Conservation (phyloP, 1,284 basidiomycete genomes). For the Marasmius fiardii region DNA sequence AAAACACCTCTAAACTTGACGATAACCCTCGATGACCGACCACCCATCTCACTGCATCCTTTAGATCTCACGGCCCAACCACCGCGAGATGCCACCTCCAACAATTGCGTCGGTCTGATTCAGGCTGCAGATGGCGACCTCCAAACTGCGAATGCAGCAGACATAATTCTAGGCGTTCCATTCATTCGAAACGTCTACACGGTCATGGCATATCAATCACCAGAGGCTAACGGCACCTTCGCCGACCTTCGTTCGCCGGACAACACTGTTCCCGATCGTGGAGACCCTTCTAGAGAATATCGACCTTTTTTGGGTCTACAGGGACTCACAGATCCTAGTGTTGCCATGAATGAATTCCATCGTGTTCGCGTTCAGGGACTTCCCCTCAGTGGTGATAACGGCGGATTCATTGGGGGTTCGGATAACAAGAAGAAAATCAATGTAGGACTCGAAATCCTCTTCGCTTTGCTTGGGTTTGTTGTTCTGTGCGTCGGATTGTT, state of each 20-base stretch:
- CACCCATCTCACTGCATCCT: constrained; percentile 61
- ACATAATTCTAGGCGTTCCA: constrained; percentile 72
- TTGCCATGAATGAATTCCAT: constrained; percentile 61
- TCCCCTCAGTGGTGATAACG: constrained; percentile 34
- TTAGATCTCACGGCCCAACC: constrained; percentile 59
- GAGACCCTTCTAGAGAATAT: constrained; percentile 21
- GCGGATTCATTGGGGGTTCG: constrained; percentile 8
- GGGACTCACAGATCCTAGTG: constrained; percentile 52
- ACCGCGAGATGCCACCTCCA: constrained; percentile 33
- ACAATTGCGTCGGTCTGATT: constrained; percentile 62
- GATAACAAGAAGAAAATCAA: constrained; percentile 34
- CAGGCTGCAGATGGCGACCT: constrained; percentile 48
- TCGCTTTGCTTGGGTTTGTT: constrained; percentile 55
- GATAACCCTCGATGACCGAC: constrained; percentile 55
- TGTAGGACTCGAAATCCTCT: constrained; percentile 58
- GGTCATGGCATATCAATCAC: constrained; percentile 62
- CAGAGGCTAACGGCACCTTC: constrained; percentile 43
- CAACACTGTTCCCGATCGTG: background rate
- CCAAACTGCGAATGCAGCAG: constrained; percentile 37
- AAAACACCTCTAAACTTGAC: constrained; percentile 66
- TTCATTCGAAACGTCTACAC: constrained; percentile 73
- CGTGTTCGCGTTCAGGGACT: constrained; percentile 60
- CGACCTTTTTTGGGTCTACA: constrained; percentile 55
- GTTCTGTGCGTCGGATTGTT: constrained; percentile 52
- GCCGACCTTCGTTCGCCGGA: constrained; percentile 13